phyloP scores from a whole-genome alignment of 2,329 filamentous ascomycete species.

The Aspergillus tubingensis region DNA sequence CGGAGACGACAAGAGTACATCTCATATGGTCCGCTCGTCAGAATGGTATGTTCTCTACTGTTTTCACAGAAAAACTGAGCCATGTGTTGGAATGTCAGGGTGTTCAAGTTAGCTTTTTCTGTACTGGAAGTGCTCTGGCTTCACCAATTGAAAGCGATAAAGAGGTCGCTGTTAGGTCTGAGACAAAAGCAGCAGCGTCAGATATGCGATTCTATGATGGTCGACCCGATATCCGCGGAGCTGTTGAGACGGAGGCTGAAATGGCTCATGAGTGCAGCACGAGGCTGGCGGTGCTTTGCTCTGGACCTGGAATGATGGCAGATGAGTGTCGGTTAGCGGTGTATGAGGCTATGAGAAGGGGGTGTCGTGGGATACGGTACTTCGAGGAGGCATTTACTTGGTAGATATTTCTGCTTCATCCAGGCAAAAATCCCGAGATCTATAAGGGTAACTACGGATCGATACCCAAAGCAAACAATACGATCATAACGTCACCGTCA shows the following conservation, averaged over 20 bases:
- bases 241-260: neutral
- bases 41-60: constrained; percentile 17
- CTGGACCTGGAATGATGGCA: neutral
- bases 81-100: no score
- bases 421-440: no score
- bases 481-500: no score
- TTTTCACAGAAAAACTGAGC: no score
- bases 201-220: no score
- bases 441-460: no score
- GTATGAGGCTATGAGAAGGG: neutral
- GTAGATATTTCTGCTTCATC: neutral
- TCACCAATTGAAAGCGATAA: no score
- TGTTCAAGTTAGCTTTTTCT: no score
- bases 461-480: no score
- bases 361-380: neutral
- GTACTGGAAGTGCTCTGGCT: no score
- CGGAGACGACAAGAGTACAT: constrained; percentile 6
- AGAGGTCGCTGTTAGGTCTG: no score
- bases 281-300: neutral
- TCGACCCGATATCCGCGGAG: no score
- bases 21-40: constrained; percentile 27
- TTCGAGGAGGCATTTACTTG: neutral
- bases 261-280: rapidly evolving
- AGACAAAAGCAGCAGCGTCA: rapidly evolving
- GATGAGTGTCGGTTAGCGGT: neutral